Conservation (phyloP, 176 grass and related monocot species). For the Alloteropsis semialata region DNA sequence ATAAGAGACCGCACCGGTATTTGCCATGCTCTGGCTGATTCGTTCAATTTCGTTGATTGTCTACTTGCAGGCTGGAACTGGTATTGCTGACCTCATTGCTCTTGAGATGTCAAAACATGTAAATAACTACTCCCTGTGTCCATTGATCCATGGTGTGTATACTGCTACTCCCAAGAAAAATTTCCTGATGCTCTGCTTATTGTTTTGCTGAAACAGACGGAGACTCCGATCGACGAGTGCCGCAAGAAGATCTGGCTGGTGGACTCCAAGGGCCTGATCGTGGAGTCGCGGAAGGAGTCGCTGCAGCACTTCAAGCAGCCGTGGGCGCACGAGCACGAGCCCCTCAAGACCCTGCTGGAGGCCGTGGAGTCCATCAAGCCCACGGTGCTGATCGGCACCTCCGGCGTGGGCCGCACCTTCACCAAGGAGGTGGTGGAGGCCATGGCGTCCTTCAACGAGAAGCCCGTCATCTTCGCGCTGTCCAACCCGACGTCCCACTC, state of each 20-base stretch:
- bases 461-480: slow-evolving; percentile 77
- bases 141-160: slow-evolving; percentile 8
- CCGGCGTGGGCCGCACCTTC: slow-evolving; percentile 83
- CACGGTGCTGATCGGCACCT: slow-evolving; percentile 93
- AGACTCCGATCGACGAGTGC: slow-evolving; percentile 65
- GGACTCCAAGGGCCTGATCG: slow-evolving; percentile 95
- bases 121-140: not conserved
- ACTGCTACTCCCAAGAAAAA: not conserved
- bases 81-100: slow-evolving; percentile 94
- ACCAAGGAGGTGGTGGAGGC: slow-evolving; percentile 80
- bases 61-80: slow-evolving; percentile 75
- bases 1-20: not conserved
- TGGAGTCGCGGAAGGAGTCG: slow-evolving; percentile 62
- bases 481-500: slow-evolving; percentile 98
- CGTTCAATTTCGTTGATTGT: not conserved
- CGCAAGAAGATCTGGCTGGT: slow-evolving; percentile 97
- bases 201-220: slow-evolving; percentile 32
- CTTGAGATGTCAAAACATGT: slow-evolving; percentile 96
- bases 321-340: slow-evolving; percentile 86
- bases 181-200: not conserved
- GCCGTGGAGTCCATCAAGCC: slow-evolving; percentile 86
- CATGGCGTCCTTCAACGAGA: slow-evolving; percentile 81
- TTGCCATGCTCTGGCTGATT: not conserved
- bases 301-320: slow-evolving; percentile 97
- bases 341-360: slow-evolving; percentile 65